Conservation (phyloP, 1,284 basidiomycete genomes). For the Mrakiaceae sp. region DNA sequence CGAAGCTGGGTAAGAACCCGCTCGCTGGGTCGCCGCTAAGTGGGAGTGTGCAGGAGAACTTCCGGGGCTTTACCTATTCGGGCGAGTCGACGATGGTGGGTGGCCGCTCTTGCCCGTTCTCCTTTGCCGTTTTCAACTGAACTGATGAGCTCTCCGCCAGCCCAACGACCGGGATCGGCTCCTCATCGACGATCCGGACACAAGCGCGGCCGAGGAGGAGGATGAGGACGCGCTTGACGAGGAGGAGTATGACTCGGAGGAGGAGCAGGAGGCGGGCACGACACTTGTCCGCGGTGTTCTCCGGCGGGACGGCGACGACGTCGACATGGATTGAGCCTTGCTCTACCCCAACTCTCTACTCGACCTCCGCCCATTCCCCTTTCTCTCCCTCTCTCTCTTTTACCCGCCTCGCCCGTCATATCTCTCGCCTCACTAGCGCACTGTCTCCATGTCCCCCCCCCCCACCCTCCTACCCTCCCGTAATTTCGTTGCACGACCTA, state of each 20-base stretch:
- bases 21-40: conserved; percentile 56
- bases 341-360: no score
- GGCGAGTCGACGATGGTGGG: conserved; percentile 57
- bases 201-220: conserved; percentile 23
- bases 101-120: background rate
- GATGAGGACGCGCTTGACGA: conserved; percentile 22
- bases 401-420: background rate
- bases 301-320: conserved; percentile 1
- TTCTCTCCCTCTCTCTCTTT: background rate
- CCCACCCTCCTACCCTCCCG: background rate
- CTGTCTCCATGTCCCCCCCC: background rate
- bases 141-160: background rate
- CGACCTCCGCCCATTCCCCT: background rate
- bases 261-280: conserved; percentile 22
- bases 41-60: conserved; percentile 85
- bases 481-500: no score
- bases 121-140: background rate
- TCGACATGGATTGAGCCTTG: conserved; percentile 3
- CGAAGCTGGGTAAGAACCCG: conserved; percentile 26
- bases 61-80: conserved; percentile 79
- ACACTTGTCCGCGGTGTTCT: conserved; percentile 12
- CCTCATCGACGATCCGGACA: conserved; percentile 38
- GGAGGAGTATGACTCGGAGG: conserved; percentile 37
- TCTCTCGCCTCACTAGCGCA: background rate
- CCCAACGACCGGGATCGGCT: conserved; percentile 35